A percentile compares a stretch with the other conserved stretches of the same genome.
Evolutionary conservation across 768 basidiomycete species (phyloP).

Genomic region (Termitomyces sp.): DNA sequence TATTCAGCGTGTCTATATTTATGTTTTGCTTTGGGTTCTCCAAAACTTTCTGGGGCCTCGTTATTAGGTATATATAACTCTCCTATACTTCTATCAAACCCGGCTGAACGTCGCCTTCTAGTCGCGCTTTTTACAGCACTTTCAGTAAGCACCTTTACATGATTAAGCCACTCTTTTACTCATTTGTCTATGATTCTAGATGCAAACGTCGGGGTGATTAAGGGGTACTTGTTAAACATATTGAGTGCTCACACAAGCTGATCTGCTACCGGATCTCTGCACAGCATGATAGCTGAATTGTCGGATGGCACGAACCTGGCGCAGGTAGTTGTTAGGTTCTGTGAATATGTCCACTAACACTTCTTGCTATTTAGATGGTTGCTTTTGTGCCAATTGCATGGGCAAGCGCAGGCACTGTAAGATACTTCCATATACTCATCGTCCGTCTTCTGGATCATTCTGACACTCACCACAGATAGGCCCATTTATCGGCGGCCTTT

Average conservation of each 20-base stretch:
- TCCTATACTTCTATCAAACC: neutral
- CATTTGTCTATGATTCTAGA: slow-evolving; percentile 19
- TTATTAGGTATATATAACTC: slow-evolving; percentile 34
- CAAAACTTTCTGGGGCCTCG: slow-evolving; percentile 58
- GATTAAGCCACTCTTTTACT: neutral
- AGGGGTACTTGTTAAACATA: slow-evolving; percentile 28
- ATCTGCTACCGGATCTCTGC: neutral
- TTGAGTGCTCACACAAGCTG: neutral
- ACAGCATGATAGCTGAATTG: slow-evolving; percentile 65
- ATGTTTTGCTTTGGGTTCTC: slow-evolving; percentile 76
- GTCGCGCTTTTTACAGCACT: slow-evolving; percentile 64
- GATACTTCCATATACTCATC: neutral
- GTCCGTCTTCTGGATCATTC: neutral
- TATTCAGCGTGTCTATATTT: slow-evolving; percentile 59
- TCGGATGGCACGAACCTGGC: slow-evolving; percentile 69
- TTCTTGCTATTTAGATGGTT: slow-evolving; percentile 35
- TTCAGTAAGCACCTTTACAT: slow-evolving; percentile 38
- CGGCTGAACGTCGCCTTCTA: slow-evolving; percentile 16
- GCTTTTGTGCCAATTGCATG: slow-evolving; percentile 56
- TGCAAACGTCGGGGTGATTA: slow-evolving; percentile 67
- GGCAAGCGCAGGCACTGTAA: slow-evolving; percentile 19
- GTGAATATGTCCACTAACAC: neutral
- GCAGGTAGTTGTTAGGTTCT: slow-evolving; percentile 27
- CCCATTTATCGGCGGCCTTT: slow-evolving; percentile 51
- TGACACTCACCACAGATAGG: slow-evolving; percentile 23